Percentiles rank a stretch among this genome's conserved stretches.
Conservation (phyloP, 2,329 filamentous ascomycete genomes). For the Arthrobotrys conoides region DNA sequence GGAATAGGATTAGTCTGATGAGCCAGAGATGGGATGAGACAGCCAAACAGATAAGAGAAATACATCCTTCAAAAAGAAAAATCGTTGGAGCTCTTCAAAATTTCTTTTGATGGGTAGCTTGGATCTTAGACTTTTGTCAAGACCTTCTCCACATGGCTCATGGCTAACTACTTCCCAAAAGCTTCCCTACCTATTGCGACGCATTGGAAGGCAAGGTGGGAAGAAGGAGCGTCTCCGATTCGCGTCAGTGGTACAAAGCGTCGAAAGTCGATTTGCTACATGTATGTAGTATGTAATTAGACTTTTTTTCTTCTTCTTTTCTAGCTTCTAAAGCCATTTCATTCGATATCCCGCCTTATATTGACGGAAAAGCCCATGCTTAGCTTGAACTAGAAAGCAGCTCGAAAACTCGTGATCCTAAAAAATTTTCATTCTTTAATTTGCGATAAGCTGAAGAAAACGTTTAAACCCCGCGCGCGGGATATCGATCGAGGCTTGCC, state of each 20-base stretch:
- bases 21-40: slow-evolving; percentile 60
- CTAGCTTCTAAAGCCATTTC: slow-evolving; percentile 22
- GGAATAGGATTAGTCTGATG: slow-evolving; percentile 57
- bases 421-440: slow-evolving; percentile 6
- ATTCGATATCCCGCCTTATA: slow-evolving; percentile 43
- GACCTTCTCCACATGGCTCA: slow-evolving; percentile 58
- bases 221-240: slow-evolving; percentile 61
- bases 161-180: slow-evolving; percentile 44
- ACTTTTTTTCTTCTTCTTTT: slow-evolving; percentile 23
- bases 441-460: slow-evolving; percentile 42
- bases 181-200: slow-evolving; percentile 51
- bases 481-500: slow-evolving; percentile 3
- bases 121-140: slow-evolving; percentile 33
- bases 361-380: slow-evolving; percentile 23
- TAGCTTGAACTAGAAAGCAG: slow-evolving; percentile 14
- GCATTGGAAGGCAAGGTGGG: slow-evolving; percentile 42
- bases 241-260: slow-evolving; percentile 48
- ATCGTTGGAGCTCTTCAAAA: slow-evolving; percentile 57
- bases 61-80: slow-evolving; percentile 21
- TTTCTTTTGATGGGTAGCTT: slow-evolving; percentile 27
- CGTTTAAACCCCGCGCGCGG: slow-evolving; percentile 17
- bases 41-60: slow-evolving; percentile 60
- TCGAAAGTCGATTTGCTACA: slow-evolving; percentile 17
- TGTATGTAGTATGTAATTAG: no score
- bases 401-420: slow-evolving; percentile 48